A percentile compares a stretch with the other conserved stretches of the same genome.
Conservation (phyloP, 331 rosid species). For the Acacia concinna region DNA sequence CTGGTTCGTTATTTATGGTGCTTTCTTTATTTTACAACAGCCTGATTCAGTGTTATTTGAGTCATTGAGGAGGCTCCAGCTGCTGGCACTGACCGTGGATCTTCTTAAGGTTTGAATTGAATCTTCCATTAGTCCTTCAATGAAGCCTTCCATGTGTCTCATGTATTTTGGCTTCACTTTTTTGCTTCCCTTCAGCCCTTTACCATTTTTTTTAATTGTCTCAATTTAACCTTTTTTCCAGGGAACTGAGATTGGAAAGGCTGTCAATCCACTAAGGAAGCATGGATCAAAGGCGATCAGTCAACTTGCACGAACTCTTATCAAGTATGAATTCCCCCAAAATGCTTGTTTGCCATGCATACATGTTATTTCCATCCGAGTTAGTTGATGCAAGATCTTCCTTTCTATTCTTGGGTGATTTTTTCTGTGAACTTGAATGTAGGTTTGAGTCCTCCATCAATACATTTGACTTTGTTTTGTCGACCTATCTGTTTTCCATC, state of each 20-base stretch:
- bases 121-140: constrained; percentile 25
- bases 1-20: constrained; percentile 33
- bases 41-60: constrained; percentile 72
- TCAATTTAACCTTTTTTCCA: constrained; percentile 43
- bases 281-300: constrained; percentile 63
- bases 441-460: constrained; percentile 9
- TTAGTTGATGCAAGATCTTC: not conserved
- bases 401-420: not conserved
- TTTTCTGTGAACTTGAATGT: not conserved
- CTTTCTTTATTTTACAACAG: constrained; percentile 50
- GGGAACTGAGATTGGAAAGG: constrained; percentile 94
- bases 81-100: constrained; percentile 71
- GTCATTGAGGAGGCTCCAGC: constrained; percentile 82
- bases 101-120: constrained; percentile 64
- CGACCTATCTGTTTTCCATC: not conserved
- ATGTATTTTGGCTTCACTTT: constrained; percentile 2
- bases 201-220: constrained; percentile 14
- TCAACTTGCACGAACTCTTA: constrained; percentile 60
- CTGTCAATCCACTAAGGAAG: constrained; percentile 70
- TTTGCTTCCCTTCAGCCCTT: constrained; percentile 12
- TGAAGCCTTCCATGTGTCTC: not conserved
- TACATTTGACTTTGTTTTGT: not conserved
- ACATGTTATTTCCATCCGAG: constrained; percentile 9
- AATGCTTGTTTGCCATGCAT: not conserved
- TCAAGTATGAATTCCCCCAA: constrained; percentile 47